Percentiles rank a stretch among this genome's conserved stretches.
Conservation (phyloP, 2,329 filamentous ascomycete species). For the Ambrosiella beaveri region DNA sequence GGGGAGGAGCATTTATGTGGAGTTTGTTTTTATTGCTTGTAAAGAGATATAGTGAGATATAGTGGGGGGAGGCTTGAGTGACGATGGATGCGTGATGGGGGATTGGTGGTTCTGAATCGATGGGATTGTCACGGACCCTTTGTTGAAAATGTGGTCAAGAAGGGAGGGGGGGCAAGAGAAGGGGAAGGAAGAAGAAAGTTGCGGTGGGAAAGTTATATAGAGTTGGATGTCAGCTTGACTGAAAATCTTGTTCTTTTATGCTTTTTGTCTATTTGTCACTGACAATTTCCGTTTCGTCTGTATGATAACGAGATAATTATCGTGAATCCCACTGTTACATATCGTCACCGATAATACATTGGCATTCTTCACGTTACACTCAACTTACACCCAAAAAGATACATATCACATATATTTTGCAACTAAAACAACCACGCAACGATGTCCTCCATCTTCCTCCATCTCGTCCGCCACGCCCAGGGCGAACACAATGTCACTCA, state of each 20-base stretch:
- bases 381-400: neutral
- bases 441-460: constrained; percentile 36
- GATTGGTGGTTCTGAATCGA: neutral
- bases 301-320: no score
- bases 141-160: neutral
- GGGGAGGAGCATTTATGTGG: no score
- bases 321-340: no score
- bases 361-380: neutral
- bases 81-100: neutral
- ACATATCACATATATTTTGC: neutral
- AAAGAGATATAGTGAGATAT: neutral
- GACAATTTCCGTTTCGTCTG: no score
- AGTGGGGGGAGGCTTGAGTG: neutral
- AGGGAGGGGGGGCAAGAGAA: neutral
- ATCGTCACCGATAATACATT: no score
- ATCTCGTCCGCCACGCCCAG: constrained; percentile 57
- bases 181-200: neutral
- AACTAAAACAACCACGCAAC: constrained; percentile 2
- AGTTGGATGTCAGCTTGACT: neutral
- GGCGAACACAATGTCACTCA: constrained; percentile 64
- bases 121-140: neutral
- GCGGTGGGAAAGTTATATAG: neutral
- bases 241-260: no score
- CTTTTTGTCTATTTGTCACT: no score
- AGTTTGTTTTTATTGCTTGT: no score